A percentile compares a stretch with the other conserved stretches of the same genome.
Conservation (phyloP, 176 grass and related monocot genomes). For the Triticum turgidum region DNA sequence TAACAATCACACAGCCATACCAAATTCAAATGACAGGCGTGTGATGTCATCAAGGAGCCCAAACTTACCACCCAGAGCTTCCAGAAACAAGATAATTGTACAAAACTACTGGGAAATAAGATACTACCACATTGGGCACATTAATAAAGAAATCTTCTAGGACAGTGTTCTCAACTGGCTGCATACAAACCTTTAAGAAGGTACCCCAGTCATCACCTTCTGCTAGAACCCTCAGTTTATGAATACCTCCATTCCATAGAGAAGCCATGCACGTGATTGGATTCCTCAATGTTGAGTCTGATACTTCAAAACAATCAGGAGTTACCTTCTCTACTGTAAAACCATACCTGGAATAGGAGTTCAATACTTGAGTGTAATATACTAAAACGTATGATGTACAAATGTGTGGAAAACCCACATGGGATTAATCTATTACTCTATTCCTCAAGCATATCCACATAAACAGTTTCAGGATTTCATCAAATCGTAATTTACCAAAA, state of each 20-base stretch:
- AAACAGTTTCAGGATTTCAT: neutral
- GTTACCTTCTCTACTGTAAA: slow-evolving; percentile 69
- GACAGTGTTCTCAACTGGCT: slow-evolving; percentile 20
- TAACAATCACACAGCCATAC: neutral
- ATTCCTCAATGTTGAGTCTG: slow-evolving; percentile 44
- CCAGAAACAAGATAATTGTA: neutral
- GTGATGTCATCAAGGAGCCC: neutral
- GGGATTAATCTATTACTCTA: neutral
- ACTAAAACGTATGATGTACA: neutral
- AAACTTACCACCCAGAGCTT: neutral
- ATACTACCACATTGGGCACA: neutral
- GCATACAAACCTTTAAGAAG: slow-evolving; percentile 69
- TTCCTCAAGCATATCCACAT: slow-evolving; percentile 15
- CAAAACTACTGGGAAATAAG: neutral
- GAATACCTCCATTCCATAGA: slow-evolving; percentile 72
- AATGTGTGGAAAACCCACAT: slow-evolving; percentile 11
- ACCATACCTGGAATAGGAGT: slow-evolving; percentile 62
- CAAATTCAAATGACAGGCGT: slow-evolving; percentile 2
- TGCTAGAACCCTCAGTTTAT: slow-evolving; percentile 62
- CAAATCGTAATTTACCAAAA: slow-evolving; percentile 1
- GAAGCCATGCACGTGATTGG: slow-evolving; percentile 50
- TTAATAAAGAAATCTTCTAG: slow-evolving; percentile 17
- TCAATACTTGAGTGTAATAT: slow-evolving; percentile 19
- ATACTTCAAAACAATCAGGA: slow-evolving; percentile 73
- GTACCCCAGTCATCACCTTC: slow-evolving; percentile 74